Percentiles rank a stretch among this genome's conserved stretches.
Evolutionary conservation across 1,284 basidiomycete species (phyloP).

Genomic region (Moesziomyces aphidis): DNA sequence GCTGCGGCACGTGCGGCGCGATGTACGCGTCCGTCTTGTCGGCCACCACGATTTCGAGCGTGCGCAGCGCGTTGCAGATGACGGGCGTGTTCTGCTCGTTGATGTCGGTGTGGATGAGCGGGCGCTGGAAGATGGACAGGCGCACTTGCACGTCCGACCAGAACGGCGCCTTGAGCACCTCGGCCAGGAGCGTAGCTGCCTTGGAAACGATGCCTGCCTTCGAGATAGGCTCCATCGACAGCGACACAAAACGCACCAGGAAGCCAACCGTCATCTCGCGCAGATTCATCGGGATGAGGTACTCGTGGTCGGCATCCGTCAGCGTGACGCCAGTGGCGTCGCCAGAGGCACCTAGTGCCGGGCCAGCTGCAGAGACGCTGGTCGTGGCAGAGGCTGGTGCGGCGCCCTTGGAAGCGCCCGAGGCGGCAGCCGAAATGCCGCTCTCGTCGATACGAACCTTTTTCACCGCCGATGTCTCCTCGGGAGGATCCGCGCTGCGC

Average conservation of each 20-base stretch:
- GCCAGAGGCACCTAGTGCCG: background rate
- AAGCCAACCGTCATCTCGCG: slow-evolving; percentile 82
- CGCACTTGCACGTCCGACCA: slow-evolving; percentile 96
- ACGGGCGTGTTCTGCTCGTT: slow-evolving; percentile 75
- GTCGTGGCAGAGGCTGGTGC: slow-evolving; percentile 38
- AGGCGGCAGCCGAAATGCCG: slow-evolving; percentile 56
- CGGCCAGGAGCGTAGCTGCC: slow-evolving; percentile 82
- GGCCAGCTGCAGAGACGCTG: background rate
- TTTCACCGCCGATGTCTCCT: slow-evolving; percentile 66
- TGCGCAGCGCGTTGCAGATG: slow-evolving; percentile 86
- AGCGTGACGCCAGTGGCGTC: slow-evolving; percentile 9
- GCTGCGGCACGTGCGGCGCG: slow-evolving; percentile 77
- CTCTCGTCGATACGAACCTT: slow-evolving; percentile 70
- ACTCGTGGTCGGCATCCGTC: slow-evolving; percentile 49
- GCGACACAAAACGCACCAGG: slow-evolving; percentile 85
- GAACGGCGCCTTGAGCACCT: slow-evolving; percentile 82
- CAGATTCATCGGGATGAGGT: slow-evolving; percentile 58
- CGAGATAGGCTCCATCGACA: slow-evolving; percentile 77
- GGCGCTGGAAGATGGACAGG: slow-evolving; percentile 73
- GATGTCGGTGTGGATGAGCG: slow-evolving; percentile 73
- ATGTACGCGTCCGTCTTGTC: slow-evolving; percentile 90
- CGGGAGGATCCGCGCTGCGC: slow-evolving; percentile 30
- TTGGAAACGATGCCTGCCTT: slow-evolving; percentile 78
- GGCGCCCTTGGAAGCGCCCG: slow-evolving; percentile 66
- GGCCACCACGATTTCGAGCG: slow-evolving; percentile 85